Percentiles rank a stretch among this genome's conserved stretches.
These are phyloP conservation scores for Jackrogersella minutella DNA, from an alignment of 495 filamentous ascomycete species.

Conservation along the genomic window DNA sequence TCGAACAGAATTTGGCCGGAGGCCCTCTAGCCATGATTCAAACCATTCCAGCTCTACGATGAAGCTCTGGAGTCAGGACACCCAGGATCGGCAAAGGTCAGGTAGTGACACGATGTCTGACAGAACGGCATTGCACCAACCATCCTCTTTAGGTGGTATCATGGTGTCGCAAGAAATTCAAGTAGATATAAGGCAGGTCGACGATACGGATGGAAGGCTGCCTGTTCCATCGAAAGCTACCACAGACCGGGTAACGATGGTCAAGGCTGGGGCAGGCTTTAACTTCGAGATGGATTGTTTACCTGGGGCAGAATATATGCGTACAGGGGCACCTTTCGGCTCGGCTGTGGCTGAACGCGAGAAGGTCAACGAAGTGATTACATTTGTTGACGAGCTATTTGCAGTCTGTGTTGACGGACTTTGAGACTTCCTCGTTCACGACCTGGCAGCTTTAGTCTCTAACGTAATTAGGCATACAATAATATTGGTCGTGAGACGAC, in stretches of 20 bases:
- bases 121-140: background rate
- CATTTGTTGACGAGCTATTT: slow-evolving; percentile 54
- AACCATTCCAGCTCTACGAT: slow-evolving; percentile 52
- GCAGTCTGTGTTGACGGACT: slow-evolving; percentile 43
- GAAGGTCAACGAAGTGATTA: slow-evolving; percentile 42
- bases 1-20: slow-evolving; percentile 8
- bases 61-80: slow-evolving; percentile 45
- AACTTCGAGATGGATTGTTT: slow-evolving; percentile 28
- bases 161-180: slow-evolving; percentile 63
- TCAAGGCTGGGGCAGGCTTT: slow-evolving; percentile 24
- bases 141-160: slow-evolving; percentile 56
- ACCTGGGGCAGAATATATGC: slow-evolving; percentile 5
- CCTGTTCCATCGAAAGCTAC: slow-evolving; percentile 6
- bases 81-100: background rate
- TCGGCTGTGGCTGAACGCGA: slow-evolving; percentile 32
- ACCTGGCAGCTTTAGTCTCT: background rate
- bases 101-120: slow-evolving; percentile 17
- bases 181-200: slow-evolving; percentile 53
- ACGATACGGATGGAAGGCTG: slow-evolving; percentile 16
- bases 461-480: background rate
- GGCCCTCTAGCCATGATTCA: slow-evolving; percentile 58
- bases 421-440: background rate
- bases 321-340: slow-evolving; percentile 4
- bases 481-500: background rate
- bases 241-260: slow-evolving; percentile 29